Conservation (phyloP, 1,284 basidiomycete species). For the Paramarasmius palmivorus region DNA sequence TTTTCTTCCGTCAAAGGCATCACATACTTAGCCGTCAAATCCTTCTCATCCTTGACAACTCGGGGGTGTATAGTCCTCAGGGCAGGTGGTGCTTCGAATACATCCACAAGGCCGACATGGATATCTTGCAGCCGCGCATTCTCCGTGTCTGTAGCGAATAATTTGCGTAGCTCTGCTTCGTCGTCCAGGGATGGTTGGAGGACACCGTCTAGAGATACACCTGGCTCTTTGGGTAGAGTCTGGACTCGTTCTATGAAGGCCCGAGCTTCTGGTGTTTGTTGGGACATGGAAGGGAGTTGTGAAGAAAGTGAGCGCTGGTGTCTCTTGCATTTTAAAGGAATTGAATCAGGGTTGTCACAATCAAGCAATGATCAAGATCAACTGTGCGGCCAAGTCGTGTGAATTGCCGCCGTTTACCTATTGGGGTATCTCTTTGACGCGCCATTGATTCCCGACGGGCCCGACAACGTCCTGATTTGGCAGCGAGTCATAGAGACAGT, state of each 20-base stretch:
- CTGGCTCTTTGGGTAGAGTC: constrained; percentile 35
- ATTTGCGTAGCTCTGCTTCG: constrained; percentile 51
- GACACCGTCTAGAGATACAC: constrained; percentile 41
- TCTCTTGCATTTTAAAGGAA: too few relatives aligned
- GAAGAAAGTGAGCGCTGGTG: background rate
- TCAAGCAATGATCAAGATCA: too few relatives aligned
- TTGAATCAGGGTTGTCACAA: too few relatives aligned
- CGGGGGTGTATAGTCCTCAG: constrained; percentile 48
- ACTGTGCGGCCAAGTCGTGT: too few relatives aligned
- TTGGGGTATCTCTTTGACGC: too few relatives aligned
- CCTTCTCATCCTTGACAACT: constrained; percentile 38
- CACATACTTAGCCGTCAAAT: constrained; percentile 41
- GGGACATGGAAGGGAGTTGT: constrained; percentile 15
- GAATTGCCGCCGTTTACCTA: too few relatives aligned
- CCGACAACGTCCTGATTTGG: too few relatives aligned
- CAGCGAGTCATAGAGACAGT: too few relatives aligned
- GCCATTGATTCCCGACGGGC: too few relatives aligned
- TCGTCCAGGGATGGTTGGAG: constrained; percentile 54
- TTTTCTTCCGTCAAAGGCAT: constrained; percentile 41
- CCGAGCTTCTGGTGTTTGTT: constrained; percentile 38
- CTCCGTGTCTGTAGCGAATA: constrained; percentile 52
- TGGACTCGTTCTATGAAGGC: constrained; percentile 42
- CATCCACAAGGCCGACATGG: constrained; percentile 56
- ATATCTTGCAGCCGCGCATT: constrained; percentile 44
- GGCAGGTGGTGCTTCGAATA: constrained; percentile 47